A percentile compares a stretch with the other conserved stretches of the same genome.
Evolutionary conservation across 768 basidiomycete genomes (phyloP).

Genomic region (Naganishia randhawae): DNA sequence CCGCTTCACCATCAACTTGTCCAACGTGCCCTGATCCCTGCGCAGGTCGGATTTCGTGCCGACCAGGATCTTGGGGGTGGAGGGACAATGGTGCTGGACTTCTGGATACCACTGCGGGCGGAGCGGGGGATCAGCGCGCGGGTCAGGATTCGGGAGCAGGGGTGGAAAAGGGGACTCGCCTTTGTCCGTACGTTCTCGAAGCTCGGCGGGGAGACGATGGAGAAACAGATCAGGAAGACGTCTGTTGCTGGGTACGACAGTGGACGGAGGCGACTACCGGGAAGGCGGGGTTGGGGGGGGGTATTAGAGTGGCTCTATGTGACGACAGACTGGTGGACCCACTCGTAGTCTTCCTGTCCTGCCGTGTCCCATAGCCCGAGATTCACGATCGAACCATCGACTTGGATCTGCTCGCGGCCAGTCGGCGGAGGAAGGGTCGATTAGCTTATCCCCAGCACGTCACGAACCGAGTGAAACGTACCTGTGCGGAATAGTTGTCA

Average conservation of each 20-base stretch:
- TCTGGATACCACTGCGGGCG: constrained; percentile 71
- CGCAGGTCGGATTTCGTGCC: constrained; percentile 97
- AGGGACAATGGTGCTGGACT: constrained; percentile 83
- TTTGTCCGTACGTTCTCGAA: constrained; percentile 99
- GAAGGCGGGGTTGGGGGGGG: neutral
- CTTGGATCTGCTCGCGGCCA: constrained; percentile 63
- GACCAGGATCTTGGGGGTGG: constrained; percentile 85
- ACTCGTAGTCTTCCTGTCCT: constrained; percentile 52
- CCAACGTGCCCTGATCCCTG: constrained; percentile 86
- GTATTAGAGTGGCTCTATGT: neutral
- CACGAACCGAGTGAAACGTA: neutral
- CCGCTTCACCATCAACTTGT: constrained; percentile 90
- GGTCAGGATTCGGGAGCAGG: neutral
- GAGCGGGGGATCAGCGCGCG: neutral
- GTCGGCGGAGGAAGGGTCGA: too few relatives aligned
- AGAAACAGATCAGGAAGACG: constrained; percentile 99
- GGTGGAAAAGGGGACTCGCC: constrained; percentile 55
- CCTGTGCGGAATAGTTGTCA: constrained; percentile 77
- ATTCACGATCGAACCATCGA: constrained; percentile 97
- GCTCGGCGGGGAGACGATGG: constrained; percentile 92
- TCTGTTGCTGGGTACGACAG: constrained; percentile 99
- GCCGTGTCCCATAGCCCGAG: constrained; percentile 61
- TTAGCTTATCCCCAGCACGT: neutral
- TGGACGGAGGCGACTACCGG: constrained; percentile 70
- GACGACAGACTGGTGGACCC: constrained; percentile 11